Evolutionary conservation across 306 rosid genomes (phyloP).

Genomic region (Mimosa pudica): DNA sequence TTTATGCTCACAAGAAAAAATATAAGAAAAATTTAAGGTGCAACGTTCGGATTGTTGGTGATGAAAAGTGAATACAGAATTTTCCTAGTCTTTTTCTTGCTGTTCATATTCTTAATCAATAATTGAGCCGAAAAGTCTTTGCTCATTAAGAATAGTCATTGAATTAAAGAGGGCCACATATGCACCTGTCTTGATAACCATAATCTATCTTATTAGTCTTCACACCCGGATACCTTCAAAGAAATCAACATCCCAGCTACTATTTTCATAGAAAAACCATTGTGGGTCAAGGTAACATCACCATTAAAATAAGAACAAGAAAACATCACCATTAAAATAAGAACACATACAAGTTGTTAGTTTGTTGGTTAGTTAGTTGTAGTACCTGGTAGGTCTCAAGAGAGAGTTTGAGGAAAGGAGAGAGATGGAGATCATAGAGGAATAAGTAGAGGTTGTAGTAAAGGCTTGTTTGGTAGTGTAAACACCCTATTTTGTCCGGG

Average conservation of each 20-base stretch:
- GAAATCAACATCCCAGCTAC: not conserved
- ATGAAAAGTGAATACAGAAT: too few species aligned
- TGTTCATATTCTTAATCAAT: not conserved
- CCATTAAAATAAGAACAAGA: not conserved
- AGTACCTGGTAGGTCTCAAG: slow-evolving; percentile 60
- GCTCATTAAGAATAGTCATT: too few species aligned
- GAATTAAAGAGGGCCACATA: slow-evolving; percentile 2
- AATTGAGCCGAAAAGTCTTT: too few species aligned
- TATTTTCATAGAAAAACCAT: slow-evolving; percentile 56
- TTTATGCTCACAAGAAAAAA: not conserved
- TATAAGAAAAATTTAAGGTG: not conserved
- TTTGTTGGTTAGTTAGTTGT: too few species aligned
- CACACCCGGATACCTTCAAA: not conserved
- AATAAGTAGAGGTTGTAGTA: too few species aligned
- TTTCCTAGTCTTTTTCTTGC: too few species aligned
- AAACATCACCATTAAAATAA: not conserved
- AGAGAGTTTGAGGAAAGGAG: slow-evolving; percentile 58
- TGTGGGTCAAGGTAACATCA: slow-evolving; percentile 32
- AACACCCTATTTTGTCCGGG: too few species aligned
- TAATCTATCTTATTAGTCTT: not conserved
- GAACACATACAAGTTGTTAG: not conserved
- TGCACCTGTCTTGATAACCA: not conserved
- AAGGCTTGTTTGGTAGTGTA: too few species aligned
- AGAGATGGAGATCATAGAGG: not conserved
- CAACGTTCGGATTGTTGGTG: too few species aligned